Evolutionary conservation across 371 early-diverging fungal genomes (phyloP).

Genomic region (Rhizopus stolonifer): DNA sequence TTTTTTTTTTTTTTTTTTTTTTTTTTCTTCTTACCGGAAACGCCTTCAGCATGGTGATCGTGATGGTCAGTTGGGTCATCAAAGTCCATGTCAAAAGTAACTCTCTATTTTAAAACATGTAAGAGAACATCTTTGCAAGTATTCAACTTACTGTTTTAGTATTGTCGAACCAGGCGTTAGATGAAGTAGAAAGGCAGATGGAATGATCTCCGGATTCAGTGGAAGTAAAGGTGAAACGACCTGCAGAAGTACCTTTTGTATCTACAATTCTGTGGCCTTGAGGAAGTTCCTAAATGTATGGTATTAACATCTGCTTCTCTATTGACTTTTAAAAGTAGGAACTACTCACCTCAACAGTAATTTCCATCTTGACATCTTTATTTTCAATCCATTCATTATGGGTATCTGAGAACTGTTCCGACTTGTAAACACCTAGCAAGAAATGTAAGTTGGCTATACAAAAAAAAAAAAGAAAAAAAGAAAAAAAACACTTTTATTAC

Average conservation of each 20-base stretch:
- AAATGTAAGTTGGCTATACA: no score
- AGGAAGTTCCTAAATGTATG: slow-evolving; percentile 63
- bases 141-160: slow-evolving; percentile 48
- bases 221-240: slow-evolving; percentile 88
- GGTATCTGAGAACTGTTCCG: slow-evolving; percentile 75
- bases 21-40: slow-evolving; percentile 47
- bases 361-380: slow-evolving; percentile 64
- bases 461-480: not conserved
- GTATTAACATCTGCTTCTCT: no score
- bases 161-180: slow-evolving; percentile 62
- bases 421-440: slow-evolving; percentile 79
- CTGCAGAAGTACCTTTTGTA: slow-evolving; percentile 69
- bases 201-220: slow-evolving; percentile 85
- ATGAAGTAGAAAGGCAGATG: slow-evolving; percentile 76
- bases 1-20: slow-evolving; percentile 17
- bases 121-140: no score
- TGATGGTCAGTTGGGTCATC: slow-evolving; percentile 68
- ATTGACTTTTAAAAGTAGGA: not conserved
- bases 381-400: slow-evolving; percentile 72
- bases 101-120: slow-evolving; percentile 55
- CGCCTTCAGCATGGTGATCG: slow-evolving; percentile 55
- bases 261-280: slow-evolving; percentile 60
- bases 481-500: slow-evolving; percentile 34
- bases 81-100: slow-evolving; percentile 75
- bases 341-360: slow-evolving; percentile 71